phyloP scores from a whole-genome alignment of 2,329 filamentous ascomycete species.

The Dactylellina cionopaga region DNA sequence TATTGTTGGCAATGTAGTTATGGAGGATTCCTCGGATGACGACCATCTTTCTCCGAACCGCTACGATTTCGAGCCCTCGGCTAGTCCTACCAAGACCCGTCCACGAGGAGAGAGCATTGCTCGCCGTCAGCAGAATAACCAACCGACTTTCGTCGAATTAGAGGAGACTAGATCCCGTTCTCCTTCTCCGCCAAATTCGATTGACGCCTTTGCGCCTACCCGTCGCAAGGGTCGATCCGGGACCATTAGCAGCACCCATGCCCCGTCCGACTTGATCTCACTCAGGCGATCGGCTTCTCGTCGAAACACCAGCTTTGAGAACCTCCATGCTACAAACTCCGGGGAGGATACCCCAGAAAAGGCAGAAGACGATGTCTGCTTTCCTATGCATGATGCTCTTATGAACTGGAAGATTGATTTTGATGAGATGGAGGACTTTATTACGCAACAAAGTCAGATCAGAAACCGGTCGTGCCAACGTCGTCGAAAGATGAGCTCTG shows the following conservation, averaged over 20 bases:
- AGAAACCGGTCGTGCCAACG: constrained; percentile 51
- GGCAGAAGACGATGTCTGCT: constrained; percentile 88
- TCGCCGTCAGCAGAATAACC: constrained; percentile 62
- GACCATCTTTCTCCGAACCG: constrained; percentile 60
- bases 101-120: constrained; percentile 74
- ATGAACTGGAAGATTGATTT: constrained; percentile 85
- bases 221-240: constrained; percentile 79
- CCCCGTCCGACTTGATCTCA: constrained; percentile 65
- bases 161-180: constrained; percentile 67
- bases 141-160: constrained; percentile 60
- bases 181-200: constrained; percentile 90
- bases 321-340: constrained; percentile 67
- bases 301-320: constrained; percentile 56
- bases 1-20: constrained; percentile 49
- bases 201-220: constrained; percentile 84
- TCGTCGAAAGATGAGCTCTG: constrained; percentile 56
- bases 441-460: constrained; percentile 66
- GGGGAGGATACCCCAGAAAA: constrained; percentile 72
- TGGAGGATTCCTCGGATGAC: constrained; percentile 52
- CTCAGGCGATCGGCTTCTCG: constrained; percentile 55
- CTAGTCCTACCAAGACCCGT: constrained; percentile 86
- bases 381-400: constrained; percentile 79
- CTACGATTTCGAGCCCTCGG: constrained; percentile 77
- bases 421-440: constrained; percentile 91
- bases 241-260: constrained; percentile 67